These are phyloP conservation scores for Fusarium sterilihyphosum DNA, from an alignment of 2,329 filamentous ascomycete species.

Conservation along the genomic window DNA sequence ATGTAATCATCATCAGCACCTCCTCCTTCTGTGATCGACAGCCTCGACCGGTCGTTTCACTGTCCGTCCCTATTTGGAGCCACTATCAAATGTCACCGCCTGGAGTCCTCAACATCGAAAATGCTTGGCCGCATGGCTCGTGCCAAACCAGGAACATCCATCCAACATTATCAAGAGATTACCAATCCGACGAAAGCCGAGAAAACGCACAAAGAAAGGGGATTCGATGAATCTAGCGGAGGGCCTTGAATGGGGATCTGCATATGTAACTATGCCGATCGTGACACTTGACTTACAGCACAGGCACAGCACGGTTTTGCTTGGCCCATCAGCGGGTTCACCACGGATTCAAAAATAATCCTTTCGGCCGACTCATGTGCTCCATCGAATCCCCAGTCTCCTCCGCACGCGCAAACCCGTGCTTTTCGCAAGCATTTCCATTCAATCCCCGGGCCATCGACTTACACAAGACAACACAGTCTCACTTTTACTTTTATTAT, in stretches of 20 bases:
- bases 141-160: conserved; percentile 28
- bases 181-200: conserved; percentile 26
- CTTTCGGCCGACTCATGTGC: conserved; percentile 33
- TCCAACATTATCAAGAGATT: background rate
- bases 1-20: background rate
- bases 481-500: background rate
- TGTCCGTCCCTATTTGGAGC: conserved; percentile 1
- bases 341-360: conserved; percentile 22
- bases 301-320: conserved; percentile 12
- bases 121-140: conserved; percentile 31
- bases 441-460: conserved; percentile 32
- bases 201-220: background rate
- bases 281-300: conserved; percentile 8
- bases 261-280: conserved; percentile 11
- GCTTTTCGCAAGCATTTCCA: conserved; percentile 32
- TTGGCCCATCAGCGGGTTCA: conserved; percentile 23
- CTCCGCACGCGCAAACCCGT: conserved; percentile 23
- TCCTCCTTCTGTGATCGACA: conserved; percentile 22
- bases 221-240: background rate
- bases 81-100: conserved; percentile 19
- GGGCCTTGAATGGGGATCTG: conserved; percentile 9
- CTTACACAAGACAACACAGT: background rate
- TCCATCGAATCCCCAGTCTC: conserved; percentile 33
- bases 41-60: conserved; percentile 22
- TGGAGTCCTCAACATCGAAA: conserved; percentile 6